Evolutionary conservation across 1,139 yeast species (phyloP).

Genomic region (Debaryomyces coudertii): DNA sequence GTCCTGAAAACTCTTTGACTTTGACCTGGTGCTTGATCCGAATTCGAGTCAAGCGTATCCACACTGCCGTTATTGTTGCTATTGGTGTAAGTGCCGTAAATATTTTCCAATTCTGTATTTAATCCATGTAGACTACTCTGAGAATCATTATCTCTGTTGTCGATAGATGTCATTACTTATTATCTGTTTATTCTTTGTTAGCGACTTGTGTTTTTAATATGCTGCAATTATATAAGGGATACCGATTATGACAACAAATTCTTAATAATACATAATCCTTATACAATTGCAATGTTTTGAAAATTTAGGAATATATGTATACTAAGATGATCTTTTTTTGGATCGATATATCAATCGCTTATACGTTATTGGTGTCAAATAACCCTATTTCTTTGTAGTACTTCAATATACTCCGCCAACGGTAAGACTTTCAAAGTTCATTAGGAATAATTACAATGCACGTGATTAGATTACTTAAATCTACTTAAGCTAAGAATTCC

Average conservation of each 20-base stretch:
- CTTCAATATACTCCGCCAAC: background rate
- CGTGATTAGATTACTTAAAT: conserved; percentile 1
- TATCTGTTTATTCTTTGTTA: background rate
- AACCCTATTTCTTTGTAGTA: background rate
- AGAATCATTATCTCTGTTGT: conserved; percentile 1
- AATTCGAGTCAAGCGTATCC: conserved; percentile 37
- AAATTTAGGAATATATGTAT: background rate
- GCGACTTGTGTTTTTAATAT: background rate
- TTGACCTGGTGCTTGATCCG: conserved; percentile 7
- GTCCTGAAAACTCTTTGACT: background rate
- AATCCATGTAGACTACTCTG: conserved; percentile 28
- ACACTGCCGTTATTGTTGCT: conserved; percentile 23
- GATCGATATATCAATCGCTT: background rate
- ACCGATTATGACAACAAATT: conserved; percentile 5
- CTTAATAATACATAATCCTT: conserved; percentile 8
- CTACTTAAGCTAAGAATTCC: background rate
- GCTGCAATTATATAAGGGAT: conserved; percentile 10
- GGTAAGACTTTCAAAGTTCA: conserved; percentile 4
- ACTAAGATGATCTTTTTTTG: background rate
- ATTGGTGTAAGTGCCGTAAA: conserved; percentile 34
- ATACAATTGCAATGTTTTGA: conserved; percentile 2
- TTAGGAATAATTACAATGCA: background rate
- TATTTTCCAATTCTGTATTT: conserved; percentile 37
- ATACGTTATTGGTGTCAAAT: background rate
- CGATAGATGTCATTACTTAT: background rate